Conservation (phyloP, 805 yeast species). For the Komagataella kurtzmanii region DNA sequence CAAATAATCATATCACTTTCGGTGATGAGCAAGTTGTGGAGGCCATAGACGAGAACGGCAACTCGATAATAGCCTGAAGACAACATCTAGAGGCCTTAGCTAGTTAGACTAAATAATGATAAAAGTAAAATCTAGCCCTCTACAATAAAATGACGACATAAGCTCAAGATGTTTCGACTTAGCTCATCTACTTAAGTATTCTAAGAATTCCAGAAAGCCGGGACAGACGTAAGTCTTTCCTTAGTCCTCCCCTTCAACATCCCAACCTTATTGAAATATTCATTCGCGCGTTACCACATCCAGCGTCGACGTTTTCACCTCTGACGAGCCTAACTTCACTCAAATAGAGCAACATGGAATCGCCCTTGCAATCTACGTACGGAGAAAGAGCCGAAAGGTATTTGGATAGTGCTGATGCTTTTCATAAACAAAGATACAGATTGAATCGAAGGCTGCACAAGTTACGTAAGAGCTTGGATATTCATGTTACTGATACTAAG, state of each 20-base stretch:
- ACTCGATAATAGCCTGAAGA: neutral
- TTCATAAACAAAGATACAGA: conserved; percentile 49
- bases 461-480: conserved; percentile 48
- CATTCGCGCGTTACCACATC: too few species aligned
- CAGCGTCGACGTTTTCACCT: neutral
- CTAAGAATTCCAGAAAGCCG: too few species aligned
- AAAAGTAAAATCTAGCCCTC: too few species aligned
- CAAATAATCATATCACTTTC: neutral
- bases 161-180: too few species aligned
- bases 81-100: neutral
- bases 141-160: too few species aligned
- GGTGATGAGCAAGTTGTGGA: neutral
- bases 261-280: too few species aligned
- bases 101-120: neutral
- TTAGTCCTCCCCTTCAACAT: too few species aligned
- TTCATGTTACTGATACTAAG: conserved; percentile 57
- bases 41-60: neutral
- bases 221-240: too few species aligned
- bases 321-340: neutral
- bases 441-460: conserved; percentile 46
- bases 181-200: too few species aligned
- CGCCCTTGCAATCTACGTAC: conserved; percentile 30
- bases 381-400: conserved; percentile 51
- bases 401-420: conserved; percentile 58
- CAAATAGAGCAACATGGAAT: conserved; percentile 19